These are phyloP conservation scores for Pyrus bretschneideri DNA, from an alignment of 306 rosid genomes.

Conservation along the genomic window DNA sequence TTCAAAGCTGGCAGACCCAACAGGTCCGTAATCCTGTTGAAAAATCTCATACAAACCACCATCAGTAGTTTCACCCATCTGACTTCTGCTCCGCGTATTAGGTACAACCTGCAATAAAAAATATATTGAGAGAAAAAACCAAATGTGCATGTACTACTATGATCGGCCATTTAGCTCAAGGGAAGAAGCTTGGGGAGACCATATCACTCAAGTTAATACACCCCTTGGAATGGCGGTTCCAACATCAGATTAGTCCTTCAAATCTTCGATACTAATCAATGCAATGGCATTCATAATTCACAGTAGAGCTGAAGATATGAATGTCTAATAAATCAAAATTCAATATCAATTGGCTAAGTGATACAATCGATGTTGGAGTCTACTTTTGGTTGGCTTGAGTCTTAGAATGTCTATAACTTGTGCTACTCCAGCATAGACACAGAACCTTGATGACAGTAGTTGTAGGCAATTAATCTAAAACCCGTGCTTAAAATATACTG, in stretches of 20 bases:
- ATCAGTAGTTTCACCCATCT: slow-evolving; percentile 99
- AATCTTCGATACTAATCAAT: background rate
- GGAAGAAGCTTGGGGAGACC: background rate
- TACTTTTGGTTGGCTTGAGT: background rate
- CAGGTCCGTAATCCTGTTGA: slow-evolving; percentile 94
- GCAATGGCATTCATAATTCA: background rate
- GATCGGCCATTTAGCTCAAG: background rate
- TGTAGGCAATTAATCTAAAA: background rate
- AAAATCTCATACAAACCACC: slow-evolving; percentile 96
- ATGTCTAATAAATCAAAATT: background rate
- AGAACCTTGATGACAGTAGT: background rate
- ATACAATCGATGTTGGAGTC: background rate
- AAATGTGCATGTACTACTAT: background rate
- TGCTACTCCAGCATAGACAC: background rate
- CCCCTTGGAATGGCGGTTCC: background rate
- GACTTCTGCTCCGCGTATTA: slow-evolving; percentile 86
- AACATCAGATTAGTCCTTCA: background rate
- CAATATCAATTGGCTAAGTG: background rate
- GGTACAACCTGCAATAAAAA: slow-evolving; percentile 75
- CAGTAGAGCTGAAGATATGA: background rate
- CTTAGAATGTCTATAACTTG: background rate
- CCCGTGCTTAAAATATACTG: background rate
- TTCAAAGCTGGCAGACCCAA: slow-evolving; percentile 75
- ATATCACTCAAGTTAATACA: background rate
- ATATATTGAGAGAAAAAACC: background rate